phyloP scores from a whole-genome alignment of 805 yeast genomes.

The Grigorovia humatica region DNA sequence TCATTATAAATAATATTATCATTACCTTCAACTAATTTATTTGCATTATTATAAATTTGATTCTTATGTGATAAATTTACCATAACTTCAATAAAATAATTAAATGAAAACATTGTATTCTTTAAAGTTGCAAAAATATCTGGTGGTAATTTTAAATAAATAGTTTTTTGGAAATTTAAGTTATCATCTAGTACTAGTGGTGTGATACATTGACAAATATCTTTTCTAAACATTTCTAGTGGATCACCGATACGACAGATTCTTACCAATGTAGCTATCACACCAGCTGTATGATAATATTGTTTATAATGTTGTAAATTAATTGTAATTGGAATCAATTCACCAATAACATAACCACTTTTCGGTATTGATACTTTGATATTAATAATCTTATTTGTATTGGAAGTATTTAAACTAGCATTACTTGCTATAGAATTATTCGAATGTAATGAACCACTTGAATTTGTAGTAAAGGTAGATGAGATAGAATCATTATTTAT shows the following conservation, averaged over 20 bases:
- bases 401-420: background rate
- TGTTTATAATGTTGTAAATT: slow-evolving; percentile 59
- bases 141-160: slow-evolving; percentile 63
- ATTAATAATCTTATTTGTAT: slow-evolving; percentile 25
- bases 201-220: slow-evolving; percentile 62
- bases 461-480: slow-evolving; percentile 2
- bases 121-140: slow-evolving; percentile 77
- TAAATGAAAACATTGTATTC: slow-evolving; percentile 54
- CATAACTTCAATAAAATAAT: slow-evolving; percentile 74
- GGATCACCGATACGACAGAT: slow-evolving; percentile 60
- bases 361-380: slow-evolving; percentile 41
- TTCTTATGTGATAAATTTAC: slow-evolving; percentile 66
- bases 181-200: slow-evolving; percentile 71
- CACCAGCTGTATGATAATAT: slow-evolving; percentile 58
- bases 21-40: background rate
- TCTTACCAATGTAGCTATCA: slow-evolving; percentile 69
- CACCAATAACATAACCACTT: slow-evolving; percentile 73
- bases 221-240: slow-evolving; percentile 61
- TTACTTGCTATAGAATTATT: background rate
- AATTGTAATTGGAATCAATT: slow-evolving; percentile 61
- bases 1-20: slow-evolving; percentile 18
- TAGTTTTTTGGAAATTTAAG: slow-evolving; percentile 41
- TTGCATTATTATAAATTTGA: slow-evolving; percentile 20
- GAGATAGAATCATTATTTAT: background rate
- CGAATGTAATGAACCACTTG: background rate